Base-by-base conservation (phyloP, 768 basidiomycete genomes). In the Sarcodon sp. region DNA sequence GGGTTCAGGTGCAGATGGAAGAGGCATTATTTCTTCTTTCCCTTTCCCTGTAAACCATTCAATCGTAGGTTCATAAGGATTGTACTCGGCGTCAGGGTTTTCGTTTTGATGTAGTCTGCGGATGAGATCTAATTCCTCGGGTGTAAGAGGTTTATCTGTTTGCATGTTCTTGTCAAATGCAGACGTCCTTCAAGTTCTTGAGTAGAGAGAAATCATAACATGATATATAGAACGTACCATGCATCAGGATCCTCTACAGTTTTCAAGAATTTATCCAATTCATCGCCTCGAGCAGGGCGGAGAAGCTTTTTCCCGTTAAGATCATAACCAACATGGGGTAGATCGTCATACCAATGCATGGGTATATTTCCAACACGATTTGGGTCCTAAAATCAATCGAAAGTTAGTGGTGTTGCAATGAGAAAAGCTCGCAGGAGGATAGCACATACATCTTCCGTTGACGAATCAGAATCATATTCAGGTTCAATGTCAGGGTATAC, bases 1-100 rank as follows among this genome's bases (percentile, higher is more conserved):
- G 15, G 96, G 96, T 61, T 98, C 92, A 2, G 92, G 89, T 27
- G 87, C 86, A 32, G 80, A 79, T 9, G 84, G 87, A 11, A 99
- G 64, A 18, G 96, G 96, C 91, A 92, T 97, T 16, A 83, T 67
- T 66, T 93, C 89, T 59, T 96, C 88, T 59, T 90, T 92, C 10
- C 91, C 91, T 64, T 90, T 86, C 3, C 89, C 90, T 9, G 94
- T 94, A 64, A 97, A 99, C 90, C 92, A 98, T 62, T 97, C 93
- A 2, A 84, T 78, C 43, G 80, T 96, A 15, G 88, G 87, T 60
- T 92, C 86, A 63, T 98, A 96, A 3, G 90, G 93, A 61, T 99
- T 79, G 60, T 93, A 98, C 37, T 63, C 66, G 4, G 79, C 79
- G 58, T 99, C 96, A 1, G 96, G 93, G 61, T 87, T 86, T 70